Evolutionary conservation across 148 eudicot species (phyloP), one percentile per base, ranked within the genome.

Genomic region (Rhododendron simsii): DNA sequence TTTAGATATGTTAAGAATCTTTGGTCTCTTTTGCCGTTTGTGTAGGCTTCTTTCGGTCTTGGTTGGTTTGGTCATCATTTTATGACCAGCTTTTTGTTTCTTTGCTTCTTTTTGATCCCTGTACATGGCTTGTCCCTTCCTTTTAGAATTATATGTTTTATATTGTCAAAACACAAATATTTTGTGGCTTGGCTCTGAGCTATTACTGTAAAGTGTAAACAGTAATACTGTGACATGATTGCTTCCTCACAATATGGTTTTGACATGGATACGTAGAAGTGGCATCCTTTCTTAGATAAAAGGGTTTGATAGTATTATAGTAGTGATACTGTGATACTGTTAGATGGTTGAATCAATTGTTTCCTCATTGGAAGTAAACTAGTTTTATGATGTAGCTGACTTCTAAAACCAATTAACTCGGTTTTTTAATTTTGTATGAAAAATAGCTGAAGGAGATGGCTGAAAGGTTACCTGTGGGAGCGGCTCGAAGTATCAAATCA

Each of bases 381-480:
- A 15, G 33, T 33, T 73, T 28, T 73, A 80, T 45, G 8, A 33
- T 33, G 28, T 18, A 75, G 30, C 33, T 75, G 81, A 50, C 80
- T 77, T 51, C 33, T 50, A 16, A 75, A 79, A 44, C 74, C 83
- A 13, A 73, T 23, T 81, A 14, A 80, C 30, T 44, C 50, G 39
- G 55, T 28, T 53, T 81, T 6, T 87, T 51, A 26, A 41, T 61
- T 81, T 86, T 59, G 50, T 63, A 84, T 87, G 85, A 23, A 85
- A 55, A 77, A 86, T 75, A 92, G 94, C 91, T 96, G 89, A 96
- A 96, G 89, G 99, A 96, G 86, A 94, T 96, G 99, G 98, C 99
- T 50, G 99, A 95, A 87, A 92, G 96, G 88, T 92, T 96, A 82
- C 99, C 99, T 78, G 98, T 95, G 88, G 99, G 99, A 89, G 92